Evolutionary conservation across 2,329 filamentous ascomycete species (phyloP), one percentile per base, ranked within the genome.

Genomic region (Nemania abortiva): DNA sequence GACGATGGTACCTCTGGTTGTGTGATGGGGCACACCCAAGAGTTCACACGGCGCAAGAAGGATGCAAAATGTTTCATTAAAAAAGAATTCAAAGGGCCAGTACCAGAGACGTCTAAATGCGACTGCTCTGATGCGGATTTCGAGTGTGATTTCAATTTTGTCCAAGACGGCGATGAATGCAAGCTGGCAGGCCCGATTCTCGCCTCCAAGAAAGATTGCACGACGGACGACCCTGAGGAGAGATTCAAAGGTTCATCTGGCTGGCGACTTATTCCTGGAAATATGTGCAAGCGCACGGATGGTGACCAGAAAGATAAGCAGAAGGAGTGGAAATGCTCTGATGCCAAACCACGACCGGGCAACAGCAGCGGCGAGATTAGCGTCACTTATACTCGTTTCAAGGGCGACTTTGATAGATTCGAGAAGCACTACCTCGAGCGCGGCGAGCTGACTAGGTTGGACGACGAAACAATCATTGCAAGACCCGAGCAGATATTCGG

Each of bases 101-200:
- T 88, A 39, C 89, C 92, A 1, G 84, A 90, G 69, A 91, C 88
- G 31, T 89, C 93, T 74, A 81, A 89, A 55, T 99, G 96, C 84
- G 89, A 93, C 49, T 99, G 96, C 81, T 90, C 90, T 0, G 89
- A 92, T 66, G 84, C 86, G 39, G 97, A 99, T 79, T 99, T 97
- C 79, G 96, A 99, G 82, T 99, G 96, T 79, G 95, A 98, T 78
- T 97, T 92, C 85, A 97, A 97, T 80, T 98, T 97, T 78, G 84
- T 90, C 68, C 88, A 88, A 74, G 85, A 95, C 70, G 86, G 88
- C 61, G 88, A 87, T 58, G 86, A 91, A 70, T 98, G 96, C 78
- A 84, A 89, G 27, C 86, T 88, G 7, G 87, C 85, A 29, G 90
- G 88, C 0, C 83, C 87, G 2, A 79, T 97, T 52, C 79, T 84